Evolutionary conservation across 1,284 basidiomycete genomes (phyloP).

Genomic region (Fomitopsis schrenkii): DNA sequence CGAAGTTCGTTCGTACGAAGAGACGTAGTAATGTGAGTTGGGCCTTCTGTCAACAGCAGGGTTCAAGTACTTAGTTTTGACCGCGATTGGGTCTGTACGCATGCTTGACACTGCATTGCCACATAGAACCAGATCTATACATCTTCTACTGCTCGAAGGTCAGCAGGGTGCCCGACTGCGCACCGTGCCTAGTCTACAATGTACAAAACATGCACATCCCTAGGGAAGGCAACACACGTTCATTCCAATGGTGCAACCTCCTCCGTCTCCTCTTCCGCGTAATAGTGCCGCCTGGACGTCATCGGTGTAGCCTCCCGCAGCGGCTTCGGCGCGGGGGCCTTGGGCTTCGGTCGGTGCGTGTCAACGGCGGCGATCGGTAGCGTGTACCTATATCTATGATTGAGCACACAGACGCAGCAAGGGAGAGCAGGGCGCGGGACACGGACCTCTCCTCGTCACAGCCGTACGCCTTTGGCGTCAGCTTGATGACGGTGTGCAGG

Average conservation of each 20-base stretch:
- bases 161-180: too few species aligned
- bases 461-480: conserved; percentile 97
- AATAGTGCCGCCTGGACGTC: conserved; percentile 34
- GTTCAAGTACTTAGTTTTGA: too few species aligned
- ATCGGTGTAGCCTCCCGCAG: conserved; percentile 23
- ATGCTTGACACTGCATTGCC: too few species aligned
- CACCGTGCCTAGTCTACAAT: neutral
- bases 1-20: too few species aligned
- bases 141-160: too few species aligned
- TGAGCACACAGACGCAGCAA: neutral
- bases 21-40: too few species aligned
- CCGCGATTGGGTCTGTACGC: too few species aligned
- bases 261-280: conserved; percentile 11
- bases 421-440: neutral
- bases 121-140: too few species aligned
- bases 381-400: conserved; percentile 51
- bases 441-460: conserved; percentile 92
- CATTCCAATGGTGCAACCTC: neutral
- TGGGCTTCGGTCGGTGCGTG: conserved; percentile 89
- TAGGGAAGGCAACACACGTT: neutral
- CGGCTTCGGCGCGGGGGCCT: conserved; percentile 6
- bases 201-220: neutral
- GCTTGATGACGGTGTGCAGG: conserved; percentile 95
- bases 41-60: too few species aligned
- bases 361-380: conserved; percentile 90